Base-by-base conservation (phyloP, 2,329 filamentous ascomycete genomes). In the Grosmannia penicillata region DNA sequence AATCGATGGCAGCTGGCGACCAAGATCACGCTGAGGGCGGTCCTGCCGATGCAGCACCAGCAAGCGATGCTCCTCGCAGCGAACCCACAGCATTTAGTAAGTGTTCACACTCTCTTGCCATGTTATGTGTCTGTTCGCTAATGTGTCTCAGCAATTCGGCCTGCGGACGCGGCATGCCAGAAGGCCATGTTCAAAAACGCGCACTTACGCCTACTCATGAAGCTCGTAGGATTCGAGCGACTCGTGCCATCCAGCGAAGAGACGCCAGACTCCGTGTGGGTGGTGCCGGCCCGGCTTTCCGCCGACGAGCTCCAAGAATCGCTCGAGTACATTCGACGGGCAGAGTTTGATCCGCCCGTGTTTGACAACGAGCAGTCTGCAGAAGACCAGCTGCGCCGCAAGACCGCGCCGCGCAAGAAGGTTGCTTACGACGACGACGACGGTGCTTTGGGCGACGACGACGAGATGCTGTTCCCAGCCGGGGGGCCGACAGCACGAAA, bases 171-270 rank as follows among this genome's bases (percentile, higher is more conserved):
- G 33, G 66, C 72, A 35, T 74, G 77, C 29, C 75, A 77, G 36
- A 70, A 68, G 18, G 80, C 84, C 21, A 77, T 94, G 59, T 93
- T 93, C 63, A 93, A 85, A 53, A 93, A 96, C 56, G 78, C 82
- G 9, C 79, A 89, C 50, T 68, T 96, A 3, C 80, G 87, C 25
- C 74, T 96, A 2, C 70, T 98, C 4, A 80, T 96, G 71, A 78
- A 68, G 2, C 66, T 91, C 0, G 66, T 80, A 15, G 82, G 82
- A 1, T 72, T 93, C 44, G 68, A 80, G 49, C 68, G 78, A 4
- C 56, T 69, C 8, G 57, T 59, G 0, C 62, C 66, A 1, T 56
- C 56, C 0, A 50, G 66, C 4, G 78, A 85, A 30, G 83, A 93
- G 51, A 78, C 82, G 4, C 68, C 72, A 1, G 81, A 89, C 41